These are phyloP conservation scores for Ophiorrhiza pumila DNA, from an alignment of 257 asterid genomes.

Conservation along the genomic window DNA sequence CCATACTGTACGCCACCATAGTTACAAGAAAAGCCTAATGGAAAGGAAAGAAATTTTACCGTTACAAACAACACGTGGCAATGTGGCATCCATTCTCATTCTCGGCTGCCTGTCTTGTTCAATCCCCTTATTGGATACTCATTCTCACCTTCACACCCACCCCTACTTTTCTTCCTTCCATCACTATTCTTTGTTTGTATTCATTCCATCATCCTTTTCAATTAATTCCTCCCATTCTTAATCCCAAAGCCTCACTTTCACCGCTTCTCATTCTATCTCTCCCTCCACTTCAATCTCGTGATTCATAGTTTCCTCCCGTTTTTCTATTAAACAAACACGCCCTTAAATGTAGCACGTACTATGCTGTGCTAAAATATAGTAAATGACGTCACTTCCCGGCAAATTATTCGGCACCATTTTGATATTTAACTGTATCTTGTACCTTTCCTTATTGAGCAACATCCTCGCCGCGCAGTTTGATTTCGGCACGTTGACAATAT, in stretches of 20 bases:
- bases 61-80: slow-evolving; percentile 51
- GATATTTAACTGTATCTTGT: neutral
- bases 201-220: slow-evolving; percentile 16
- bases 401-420: slow-evolving; percentile 14
- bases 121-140: slow-evolving; percentile 53
- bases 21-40: neutral
- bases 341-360: neutral
- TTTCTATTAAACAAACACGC: neutral
- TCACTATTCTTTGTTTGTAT: slow-evolving; percentile 10
- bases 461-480: slow-evolving; percentile 42
- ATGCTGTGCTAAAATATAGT: slow-evolving; percentile 34
- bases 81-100: slow-evolving; percentile 31
- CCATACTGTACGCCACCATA: too few relatives aligned
- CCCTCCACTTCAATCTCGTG: slow-evolving; percentile 13
- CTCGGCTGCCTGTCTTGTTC: slow-evolving; percentile 42
- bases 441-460: slow-evolving; percentile 14
- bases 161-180: slow-evolving; percentile 12
- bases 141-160: slow-evolving; percentile 39
- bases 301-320: neutral
- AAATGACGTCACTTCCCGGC: slow-evolving; percentile 48
- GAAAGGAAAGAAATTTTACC: slow-evolving; percentile 38
- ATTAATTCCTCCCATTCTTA: neutral
- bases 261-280: neutral
- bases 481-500: slow-evolving; percentile 51
- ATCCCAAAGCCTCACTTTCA: neutral